These are phyloP conservation scores for Oidiodendron maius DNA, from an alignment of 495 filamentous ascomycete species.

Conservation along the genomic window DNA sequence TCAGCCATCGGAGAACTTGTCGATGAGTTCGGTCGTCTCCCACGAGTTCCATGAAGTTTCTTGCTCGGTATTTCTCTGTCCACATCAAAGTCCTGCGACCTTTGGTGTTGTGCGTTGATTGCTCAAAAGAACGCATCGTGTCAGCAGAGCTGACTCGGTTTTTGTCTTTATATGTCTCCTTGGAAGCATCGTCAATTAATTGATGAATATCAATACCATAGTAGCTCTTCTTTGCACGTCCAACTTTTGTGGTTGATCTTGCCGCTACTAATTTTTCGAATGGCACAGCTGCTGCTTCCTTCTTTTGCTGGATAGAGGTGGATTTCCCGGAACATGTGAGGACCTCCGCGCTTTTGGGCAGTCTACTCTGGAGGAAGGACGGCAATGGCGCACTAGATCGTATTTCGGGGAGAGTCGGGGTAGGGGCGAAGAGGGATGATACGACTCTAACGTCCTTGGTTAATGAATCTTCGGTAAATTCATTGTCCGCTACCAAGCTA, in stretches of 20 bases:
- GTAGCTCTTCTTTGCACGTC: constrained; percentile 73
- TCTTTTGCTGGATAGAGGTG: constrained; percentile 48
- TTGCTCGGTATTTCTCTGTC: constrained; percentile 89
- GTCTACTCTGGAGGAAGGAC: constrained; percentile 10
- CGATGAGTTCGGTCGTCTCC: constrained; percentile 94
- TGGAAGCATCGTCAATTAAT: constrained; percentile 64
- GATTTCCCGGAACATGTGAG: constrained; percentile 62
- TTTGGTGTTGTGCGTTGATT: constrained; percentile 32
- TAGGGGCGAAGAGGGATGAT: background rate
- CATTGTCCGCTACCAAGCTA: constrained; percentile 15
- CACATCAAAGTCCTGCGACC: constrained; percentile 55
- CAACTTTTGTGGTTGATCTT: constrained; percentile 60
- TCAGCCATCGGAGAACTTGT: constrained; percentile 87
- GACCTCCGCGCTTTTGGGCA: constrained; percentile 30
- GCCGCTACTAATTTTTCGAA: constrained; percentile 66
- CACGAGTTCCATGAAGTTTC: constrained; percentile 84
- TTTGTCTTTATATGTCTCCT: constrained; percentile 30
- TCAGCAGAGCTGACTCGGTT: constrained; percentile 18
- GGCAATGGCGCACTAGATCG: constrained; percentile 14
- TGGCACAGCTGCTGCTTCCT: constrained; percentile 38
- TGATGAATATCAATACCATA: constrained; percentile 89
- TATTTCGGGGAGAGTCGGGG: background rate
- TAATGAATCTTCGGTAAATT: background rate
- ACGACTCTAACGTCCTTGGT: background rate
- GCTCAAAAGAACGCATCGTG: constrained; percentile 29